These are phyloP conservation scores for Picochlorum sp. DNA, from an alignment of 139 green algal genomes.

Conservation along the genomic window DNA sequence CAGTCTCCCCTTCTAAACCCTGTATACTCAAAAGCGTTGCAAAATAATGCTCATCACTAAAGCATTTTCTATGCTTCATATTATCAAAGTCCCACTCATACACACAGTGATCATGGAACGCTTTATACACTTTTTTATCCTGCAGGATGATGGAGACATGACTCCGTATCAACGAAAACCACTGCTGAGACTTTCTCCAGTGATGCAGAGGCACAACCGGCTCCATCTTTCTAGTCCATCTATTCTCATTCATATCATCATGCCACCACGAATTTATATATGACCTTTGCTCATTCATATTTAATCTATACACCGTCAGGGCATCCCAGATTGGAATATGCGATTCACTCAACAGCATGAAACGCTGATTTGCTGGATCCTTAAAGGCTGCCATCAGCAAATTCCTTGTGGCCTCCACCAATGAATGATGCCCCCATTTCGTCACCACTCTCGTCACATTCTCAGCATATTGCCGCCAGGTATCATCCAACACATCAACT, in stretches of 20 bases:
- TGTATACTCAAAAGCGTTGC: conserved; percentile 20
- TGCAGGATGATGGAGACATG: conserved; percentile 23
- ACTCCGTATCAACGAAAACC: conserved; percentile 15
- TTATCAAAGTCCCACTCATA: conserved; percentile 14
- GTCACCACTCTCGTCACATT: conserved; percentile 10
- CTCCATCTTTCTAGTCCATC: conserved; percentile 12
- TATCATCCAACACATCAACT: not conserved
- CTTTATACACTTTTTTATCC: conserved; percentile 22
- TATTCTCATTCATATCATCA: conserved; percentile 6
- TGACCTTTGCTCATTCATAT: conserved; percentile 13
- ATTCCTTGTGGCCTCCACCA: conserved; percentile 5
- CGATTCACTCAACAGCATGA: conserved; percentile 22
- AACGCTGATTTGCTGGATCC: conserved; percentile 3
- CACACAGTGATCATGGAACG: conserved; percentile 23
- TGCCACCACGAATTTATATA: conserved; percentile 2
- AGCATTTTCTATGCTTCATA: conserved; percentile 18
- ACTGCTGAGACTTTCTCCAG: conserved; percentile 30
- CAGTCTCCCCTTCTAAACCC: not conserved
- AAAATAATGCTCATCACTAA: conserved; percentile 31
- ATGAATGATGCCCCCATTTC: conserved; percentile 7
- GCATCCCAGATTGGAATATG: conserved; percentile 26
- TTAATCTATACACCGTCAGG: conserved; percentile 18
- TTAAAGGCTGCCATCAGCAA: not conserved
- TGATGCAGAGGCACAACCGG: not conserved
- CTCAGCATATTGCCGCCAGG: conserved; percentile 1